Conservation (phyloP, 2,329 filamentous ascomycete species). For the Xylariales sp. region DNA sequence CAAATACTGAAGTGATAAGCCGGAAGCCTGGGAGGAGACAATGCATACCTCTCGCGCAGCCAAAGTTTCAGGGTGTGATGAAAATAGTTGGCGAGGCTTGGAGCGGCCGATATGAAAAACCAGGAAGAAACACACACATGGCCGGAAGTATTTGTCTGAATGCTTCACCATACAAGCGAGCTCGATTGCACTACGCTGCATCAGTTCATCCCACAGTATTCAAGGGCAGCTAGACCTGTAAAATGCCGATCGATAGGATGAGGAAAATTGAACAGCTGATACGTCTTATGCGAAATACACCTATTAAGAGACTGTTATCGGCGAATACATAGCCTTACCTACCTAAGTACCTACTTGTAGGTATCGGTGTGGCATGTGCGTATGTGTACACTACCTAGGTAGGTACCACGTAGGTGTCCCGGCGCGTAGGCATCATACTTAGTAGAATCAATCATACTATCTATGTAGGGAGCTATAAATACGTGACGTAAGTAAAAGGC, state of each 20-base stretch:
- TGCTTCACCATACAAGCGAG: not conserved
- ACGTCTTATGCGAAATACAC: not conserved
- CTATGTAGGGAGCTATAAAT: slow-evolving; percentile 22
- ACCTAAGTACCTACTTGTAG: not conserved
- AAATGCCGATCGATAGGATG: not conserved
- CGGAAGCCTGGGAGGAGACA: not conserved
- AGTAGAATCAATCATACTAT: no score
- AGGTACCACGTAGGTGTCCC: no score
- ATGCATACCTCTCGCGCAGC: not conserved
- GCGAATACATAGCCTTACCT: not conserved
- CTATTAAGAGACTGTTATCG: no score
- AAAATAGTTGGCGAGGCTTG: not conserved
- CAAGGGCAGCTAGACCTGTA: not conserved
- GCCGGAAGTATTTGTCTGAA: not conserved
- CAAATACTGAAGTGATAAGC: not conserved
- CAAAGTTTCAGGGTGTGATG: slow-evolving; percentile 8
- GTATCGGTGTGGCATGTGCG: not conserved
- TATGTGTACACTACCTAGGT: not conserved
- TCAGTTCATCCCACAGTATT: not conserved
- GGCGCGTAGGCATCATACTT: no score
- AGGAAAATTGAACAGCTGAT: not conserved
- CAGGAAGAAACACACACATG: slow-evolving; percentile 4
- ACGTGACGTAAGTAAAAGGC: slow-evolving; percentile 40
- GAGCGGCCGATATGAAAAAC: not conserved
- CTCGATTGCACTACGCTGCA: not conserved